Evolutionary conservation across 768 basidiomycete genomes (phyloP).

Genomic region (Leccinum arenicola): DNA sequence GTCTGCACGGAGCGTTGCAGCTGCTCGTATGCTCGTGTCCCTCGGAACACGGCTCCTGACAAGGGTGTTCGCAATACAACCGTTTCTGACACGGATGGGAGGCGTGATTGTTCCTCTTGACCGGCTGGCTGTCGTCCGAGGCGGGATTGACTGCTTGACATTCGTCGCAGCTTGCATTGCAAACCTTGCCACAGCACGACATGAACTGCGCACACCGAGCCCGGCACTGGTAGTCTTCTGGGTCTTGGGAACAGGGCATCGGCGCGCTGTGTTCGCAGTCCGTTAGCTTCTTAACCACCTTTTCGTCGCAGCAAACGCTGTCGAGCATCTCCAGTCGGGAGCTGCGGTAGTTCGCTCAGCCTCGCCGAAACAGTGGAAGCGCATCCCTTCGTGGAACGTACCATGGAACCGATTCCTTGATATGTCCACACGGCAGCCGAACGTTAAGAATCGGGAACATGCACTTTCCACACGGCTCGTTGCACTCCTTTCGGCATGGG

Average conservation of each 20-base stretch:
- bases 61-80: slow-evolving; percentile 57
- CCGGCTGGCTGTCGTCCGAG: neutral
- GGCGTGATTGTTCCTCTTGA: slow-evolving; percentile 36
- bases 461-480: slow-evolving; percentile 52
- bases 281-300: slow-evolving; percentile 43
- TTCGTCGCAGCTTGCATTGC: slow-evolving; percentile 44
- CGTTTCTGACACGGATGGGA: slow-evolving; percentile 48
- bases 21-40: slow-evolving; percentile 46
- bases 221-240: slow-evolving; percentile 37
- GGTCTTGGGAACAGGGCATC: slow-evolving; percentile 48
- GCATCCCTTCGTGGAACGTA: slow-evolving; percentile 23
- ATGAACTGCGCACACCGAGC: slow-evolving; percentile 42
- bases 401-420: slow-evolving; percentile 45
- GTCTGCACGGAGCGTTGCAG: slow-evolving; percentile 50
- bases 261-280: slow-evolving; percentile 51
- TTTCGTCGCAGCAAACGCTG: slow-evolving; percentile 40
- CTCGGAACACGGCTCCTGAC: slow-evolving; percentile 46
- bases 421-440: slow-evolving; percentile 58
- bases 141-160: slow-evolving; percentile 39
- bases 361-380: neutral
- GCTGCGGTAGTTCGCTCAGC: slow-evolving; percentile 31
- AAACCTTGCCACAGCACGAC: slow-evolving; percentile 52
- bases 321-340: slow-evolving; percentile 43
- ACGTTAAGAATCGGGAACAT: slow-evolving; percentile 44
- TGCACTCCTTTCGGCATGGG: slow-evolving; percentile 55